Base-by-base conservation (phyloP, 441 rosid species). In the Eruca vesicaria region DNA sequence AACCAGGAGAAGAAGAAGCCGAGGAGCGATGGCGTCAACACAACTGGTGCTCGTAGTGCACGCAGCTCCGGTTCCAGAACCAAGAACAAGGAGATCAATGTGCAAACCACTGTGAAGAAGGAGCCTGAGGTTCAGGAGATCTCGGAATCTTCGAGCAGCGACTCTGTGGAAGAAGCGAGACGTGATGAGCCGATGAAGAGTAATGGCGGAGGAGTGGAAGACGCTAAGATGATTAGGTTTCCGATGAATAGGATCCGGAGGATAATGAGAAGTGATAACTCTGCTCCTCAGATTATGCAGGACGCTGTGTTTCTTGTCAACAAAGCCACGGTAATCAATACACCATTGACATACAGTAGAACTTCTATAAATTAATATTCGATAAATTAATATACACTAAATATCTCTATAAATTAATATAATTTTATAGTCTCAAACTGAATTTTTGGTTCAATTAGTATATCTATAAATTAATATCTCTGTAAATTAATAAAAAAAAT, bases 231-330 rank as follows among this genome's bases (percentile, higher is more conserved):
- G 73, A 84, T 76, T 77, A 81, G 55, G 21, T 89, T 94, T 69
- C 97, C 98, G 9, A 88, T 89, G 91, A 83, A 84, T 7, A 84
- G 97, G 81, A 84, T 92, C 6, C 83, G 79, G 82, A 85, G 91
- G 79, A 91, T 95, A 43, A 87, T 88, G 62, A 91, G 86, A 79
- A 82, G 68, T 69, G 93, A 84, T 14, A 83, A 82, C 55, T 66
- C 81, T 16, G 75, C 71, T 62, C 68, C 79, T 78, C 74, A 77
- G 41, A 64, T 88, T 2, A 79, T 80, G 63, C 84, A 84, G 62
- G 96, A 95, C 53, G 96, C 88, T 5, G 89, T 88, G 9, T 93
- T 91, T 70, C 84, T 95, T 61, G 89, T 91, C 78, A 93, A 91
- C 71, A 91, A 90, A 82, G 99, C 97, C 68, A 81, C 92, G 87